Evolutionary conservation across 257 asterid genomes (phyloP), one percentile per base, ranked within the genome.

Genomic region (Plantago elongata): DNA sequence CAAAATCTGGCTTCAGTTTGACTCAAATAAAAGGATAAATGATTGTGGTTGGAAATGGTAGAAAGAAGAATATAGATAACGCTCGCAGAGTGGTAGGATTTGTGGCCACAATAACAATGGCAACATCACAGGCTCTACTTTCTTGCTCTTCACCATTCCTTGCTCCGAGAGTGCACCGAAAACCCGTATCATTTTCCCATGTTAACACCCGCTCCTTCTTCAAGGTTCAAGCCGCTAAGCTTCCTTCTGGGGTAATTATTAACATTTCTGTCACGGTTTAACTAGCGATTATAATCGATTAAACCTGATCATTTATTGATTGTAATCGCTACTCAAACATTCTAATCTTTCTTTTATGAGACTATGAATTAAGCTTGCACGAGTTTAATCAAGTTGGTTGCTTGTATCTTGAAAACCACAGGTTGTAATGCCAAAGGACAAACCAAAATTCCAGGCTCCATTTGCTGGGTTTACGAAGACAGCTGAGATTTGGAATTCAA

Each of bases 401-500:
- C 27, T 22, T 22, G 27, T 2, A 22, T 22, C 27, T 22, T 22
- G 27, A 22, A 22, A 22, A 22, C 50, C 13, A 45, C 71, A 88
- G 98, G 86, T 89, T 65, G 91, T 84, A 60, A 27, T 84, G 56
- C 96, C 98, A 0, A 92, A 77, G 44, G 78, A 77, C 56, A 69
- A 72, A 79, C 98, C 95, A 2, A 86, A 79, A 75, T 81, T 86
- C 38, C 65, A 76, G 73, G 71, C 81, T 11, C 95, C 97, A 3
- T 79, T 89, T 61, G 65, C 74, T 18, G 98, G 98, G 5, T 89
- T 92, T 70, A 92, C 97, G 0, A 81, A 76, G 54, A 84, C 92
- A 1, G 98, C 98, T 13, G 98, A 86, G 51, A 78, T 68, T 69
- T 92, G 97, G 95, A 92, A 89, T 69, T 92, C 98, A 4, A 79